phyloP scores from a whole-genome alignment of 768 basidiomycete genomes.

The Termitomyces sp. region DNA sequence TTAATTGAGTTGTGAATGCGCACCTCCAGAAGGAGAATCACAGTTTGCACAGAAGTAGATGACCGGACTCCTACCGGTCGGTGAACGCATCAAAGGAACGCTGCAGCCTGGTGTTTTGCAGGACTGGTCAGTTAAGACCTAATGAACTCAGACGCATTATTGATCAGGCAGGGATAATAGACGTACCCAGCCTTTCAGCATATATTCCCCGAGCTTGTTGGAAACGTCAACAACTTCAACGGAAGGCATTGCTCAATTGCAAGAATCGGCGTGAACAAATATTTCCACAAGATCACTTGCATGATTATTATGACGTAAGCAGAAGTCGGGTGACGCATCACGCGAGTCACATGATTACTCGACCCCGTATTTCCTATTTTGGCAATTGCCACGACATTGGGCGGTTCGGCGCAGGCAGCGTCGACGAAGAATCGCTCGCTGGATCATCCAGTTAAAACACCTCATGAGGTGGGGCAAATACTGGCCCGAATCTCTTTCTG shows the following conservation, averaged over 20 bases:
- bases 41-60: slow-evolving; percentile 62
- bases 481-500: slow-evolving; percentile 46
- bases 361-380: background rate
- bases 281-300: background rate
- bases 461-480: slow-evolving; percentile 46
- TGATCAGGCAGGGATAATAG: background rate
- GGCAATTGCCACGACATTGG: slow-evolving; percentile 25
- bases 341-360: slow-evolving; percentile 1
- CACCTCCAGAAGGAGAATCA: slow-evolving; percentile 26
- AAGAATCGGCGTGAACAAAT: background rate
- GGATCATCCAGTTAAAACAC: slow-evolving; percentile 10
- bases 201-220: slow-evolving; percentile 57
- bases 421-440: background rate
- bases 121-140: slow-evolving; percentile 62
- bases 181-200: slow-evolving; percentile 75
- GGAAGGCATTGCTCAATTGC: slow-evolving; percentile 35
- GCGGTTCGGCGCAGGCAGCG: background rate
- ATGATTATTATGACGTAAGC: background rate
- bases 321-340: background rate
- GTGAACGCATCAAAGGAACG: slow-evolving; percentile 74
- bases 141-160: background rate
- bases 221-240: slow-evolving; percentile 44
- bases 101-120: slow-evolving; percentile 53
- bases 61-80: slow-evolving; percentile 38
- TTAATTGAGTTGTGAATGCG: background rate